Evolutionary conservation across 164 flowering plant species (phyloP), one percentile per base, ranked within the genome.

Genomic region (Piper betle): DNA sequence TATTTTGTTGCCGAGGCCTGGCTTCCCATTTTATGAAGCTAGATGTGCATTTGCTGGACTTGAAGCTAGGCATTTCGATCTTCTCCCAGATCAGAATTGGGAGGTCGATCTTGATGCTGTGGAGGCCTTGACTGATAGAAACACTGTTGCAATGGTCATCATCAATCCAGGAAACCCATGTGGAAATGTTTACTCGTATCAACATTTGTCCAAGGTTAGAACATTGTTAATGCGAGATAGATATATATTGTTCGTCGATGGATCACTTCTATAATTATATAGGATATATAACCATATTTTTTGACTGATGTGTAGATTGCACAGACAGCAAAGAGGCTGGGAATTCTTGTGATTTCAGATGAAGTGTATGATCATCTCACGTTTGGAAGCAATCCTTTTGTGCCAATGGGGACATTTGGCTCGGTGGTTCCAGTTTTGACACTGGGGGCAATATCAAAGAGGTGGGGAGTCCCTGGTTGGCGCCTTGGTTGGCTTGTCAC

Each of bases 391-490:
- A n/a, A n/a, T n/a, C n/a, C n/a, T n/a, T n/a, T n/a, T n/a, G n/a
- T n/a, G n/a, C n/a, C n/a, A n/a, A n/a, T n/a, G n/a, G n/a, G n/a
- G n/a, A n/a, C n/a, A n/a, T n/a, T n/a, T n/a, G n/a, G n/a, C n/a
- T n/a, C n/a, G n/a, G n/a, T n/a, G n/a, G n/a, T n/a, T n/a, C n/a
- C n/a, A n/a, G n/a, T n/a, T n/a, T n/a, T n/a, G n/a, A n/a, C n/a
- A n/a, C n/a, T n/a, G n/a, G n/a, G n/a, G n/a, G n/a, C n/a, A 25
- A 63, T 92, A 62, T 89, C 98, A 7, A 92, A 92, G 79, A 84
- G 98, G 79, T 92, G 96, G 96, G 73, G 83, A 13, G 96, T 92
- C 12, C 98, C 98, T 37, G 98, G 98, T 60, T 92, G 96, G 96
- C 73, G 98, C 57, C 81, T 92, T 53, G 98, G 98, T 57, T 92